A percentile compares a stretch with the other conserved stretches of the same genome.
phyloP scores from a whole-genome alignment of 2,329 filamentous ascomycete species.

The Didymella segeticola region DNA sequence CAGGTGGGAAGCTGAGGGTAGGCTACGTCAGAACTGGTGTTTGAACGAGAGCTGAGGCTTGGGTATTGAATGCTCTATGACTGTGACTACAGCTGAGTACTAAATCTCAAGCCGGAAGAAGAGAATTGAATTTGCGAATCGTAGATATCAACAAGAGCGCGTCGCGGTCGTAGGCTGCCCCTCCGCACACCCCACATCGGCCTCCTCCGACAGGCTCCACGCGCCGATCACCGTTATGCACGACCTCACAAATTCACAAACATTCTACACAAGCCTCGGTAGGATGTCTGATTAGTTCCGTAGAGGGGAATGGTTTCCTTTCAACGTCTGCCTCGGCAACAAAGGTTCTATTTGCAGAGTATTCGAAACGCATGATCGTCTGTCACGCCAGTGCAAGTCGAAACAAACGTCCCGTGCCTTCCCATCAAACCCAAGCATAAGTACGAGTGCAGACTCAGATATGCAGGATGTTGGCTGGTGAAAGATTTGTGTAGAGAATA shows the following conservation, averaged over 20 bases:
- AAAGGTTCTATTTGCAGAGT: constrained; percentile 4
- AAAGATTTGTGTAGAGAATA: background rate
- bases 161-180: constrained; percentile 1
- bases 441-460: background rate
- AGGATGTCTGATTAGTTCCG: background rate
- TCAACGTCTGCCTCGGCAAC: constrained; percentile 8
- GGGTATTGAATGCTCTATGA: too few species aligned
- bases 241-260: background rate
- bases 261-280: constrained; percentile 2
- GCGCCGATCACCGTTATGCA: constrained; percentile 16
- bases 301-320: background rate
- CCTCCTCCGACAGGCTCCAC: constrained; percentile 10
- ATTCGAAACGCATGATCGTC: constrained; percentile 12
- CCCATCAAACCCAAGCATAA: background rate
- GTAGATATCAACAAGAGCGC: background rate
- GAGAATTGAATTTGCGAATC: background rate
- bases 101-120: background rate
- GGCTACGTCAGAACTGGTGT: too few species aligned
- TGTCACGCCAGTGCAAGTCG: constrained; percentile 11
- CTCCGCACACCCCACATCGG: constrained; percentile 19
- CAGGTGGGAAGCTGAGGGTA: background rate
- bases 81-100: background rate
- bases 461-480: background rate
- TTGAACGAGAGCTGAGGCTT: too few species aligned
- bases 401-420: constrained; percentile 11